phyloP scores from a whole-genome alignment of 768 basidiomycete species.

The Russula virescens region DNA sequence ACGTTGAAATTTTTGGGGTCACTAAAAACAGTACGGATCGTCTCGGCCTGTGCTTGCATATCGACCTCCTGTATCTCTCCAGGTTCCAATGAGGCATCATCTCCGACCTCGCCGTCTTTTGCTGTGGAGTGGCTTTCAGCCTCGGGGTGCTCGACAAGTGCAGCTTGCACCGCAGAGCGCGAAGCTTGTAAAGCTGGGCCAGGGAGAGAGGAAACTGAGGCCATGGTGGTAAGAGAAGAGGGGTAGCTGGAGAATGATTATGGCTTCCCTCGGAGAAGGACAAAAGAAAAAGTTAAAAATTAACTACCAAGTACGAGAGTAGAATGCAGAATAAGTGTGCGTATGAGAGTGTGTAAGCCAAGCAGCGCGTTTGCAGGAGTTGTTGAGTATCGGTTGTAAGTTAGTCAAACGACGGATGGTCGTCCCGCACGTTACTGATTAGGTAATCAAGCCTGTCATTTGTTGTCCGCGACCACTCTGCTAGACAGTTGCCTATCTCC shows the following conservation, averaged over 20 bases:
- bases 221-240: no score
- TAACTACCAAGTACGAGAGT: neutral
- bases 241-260: constrained; percentile 6
- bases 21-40: constrained; percentile 88
- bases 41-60: constrained; percentile 77
- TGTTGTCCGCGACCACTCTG: no score
- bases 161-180: constrained; percentile 71
- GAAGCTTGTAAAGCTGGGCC: constrained; percentile 68
- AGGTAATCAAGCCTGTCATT: no score
- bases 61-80: constrained; percentile 86
- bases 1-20: constrained; percentile 93
- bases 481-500: no score
- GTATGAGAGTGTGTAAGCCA: neutral
- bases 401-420: no score
- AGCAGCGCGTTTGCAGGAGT: neutral
- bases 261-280: neutral
- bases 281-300: no score
- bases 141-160: constrained; percentile 52
- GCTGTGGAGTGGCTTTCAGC: constrained; percentile 23
- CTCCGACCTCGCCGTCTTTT: constrained; percentile 31
- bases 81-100: constrained; percentile 45
- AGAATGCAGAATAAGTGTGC: neutral
- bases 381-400: no score
- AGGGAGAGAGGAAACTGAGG: constrained; percentile 48
- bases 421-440: neutral